Conservation (phyloP, 768 basidiomycete species). For the Naganishia friedmannii region DNA sequence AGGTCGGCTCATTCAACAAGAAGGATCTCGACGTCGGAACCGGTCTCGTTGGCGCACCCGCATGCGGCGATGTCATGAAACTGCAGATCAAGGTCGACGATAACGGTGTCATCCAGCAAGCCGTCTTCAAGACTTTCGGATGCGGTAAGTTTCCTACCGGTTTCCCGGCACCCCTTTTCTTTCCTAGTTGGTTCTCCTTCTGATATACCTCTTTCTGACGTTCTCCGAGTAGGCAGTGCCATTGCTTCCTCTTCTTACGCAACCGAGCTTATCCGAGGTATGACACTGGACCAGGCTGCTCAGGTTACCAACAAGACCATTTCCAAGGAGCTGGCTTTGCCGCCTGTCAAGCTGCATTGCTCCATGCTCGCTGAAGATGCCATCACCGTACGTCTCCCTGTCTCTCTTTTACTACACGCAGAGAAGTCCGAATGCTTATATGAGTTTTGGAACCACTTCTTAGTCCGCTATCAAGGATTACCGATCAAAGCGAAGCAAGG, state of each 20-base stretch:
- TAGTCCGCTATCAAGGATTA: constrained; percentile 97
- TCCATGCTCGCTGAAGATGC: constrained; percentile 96
- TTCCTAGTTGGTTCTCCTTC: background rate
- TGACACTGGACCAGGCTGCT: constrained; percentile 88
- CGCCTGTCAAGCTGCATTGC: constrained; percentile 75
- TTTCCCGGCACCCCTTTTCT: constrained; percentile 53
- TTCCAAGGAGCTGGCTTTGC: constrained; percentile 87
- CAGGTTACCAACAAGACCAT: constrained; percentile 99
- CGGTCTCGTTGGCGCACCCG: constrained; percentile 91
- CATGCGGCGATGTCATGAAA: constrained; percentile 98
- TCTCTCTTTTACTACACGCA: too few relatives aligned
- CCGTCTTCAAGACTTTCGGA: constrained; percentile 99
- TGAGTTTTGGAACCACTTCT: background rate
- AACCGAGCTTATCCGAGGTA: constrained; percentile 96
- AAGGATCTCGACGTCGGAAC: constrained; percentile 88
- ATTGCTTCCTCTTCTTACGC: constrained; percentile 98
- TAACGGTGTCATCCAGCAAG: constrained; percentile 80
- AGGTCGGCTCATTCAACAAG: constrained; percentile 97
- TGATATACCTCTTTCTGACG: background rate
- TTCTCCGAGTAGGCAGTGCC: constrained; percentile 53
- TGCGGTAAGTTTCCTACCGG: constrained; percentile 61
- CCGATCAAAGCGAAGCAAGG: constrained; percentile 69
- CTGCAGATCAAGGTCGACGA: constrained; percentile 97
- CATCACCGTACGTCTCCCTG: constrained; percentile 58
- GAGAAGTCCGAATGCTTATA: background rate